Evolutionary conservation across 768 basidiomycete species (phyloP).

Genomic region (Termitomyces sp.): DNA sequence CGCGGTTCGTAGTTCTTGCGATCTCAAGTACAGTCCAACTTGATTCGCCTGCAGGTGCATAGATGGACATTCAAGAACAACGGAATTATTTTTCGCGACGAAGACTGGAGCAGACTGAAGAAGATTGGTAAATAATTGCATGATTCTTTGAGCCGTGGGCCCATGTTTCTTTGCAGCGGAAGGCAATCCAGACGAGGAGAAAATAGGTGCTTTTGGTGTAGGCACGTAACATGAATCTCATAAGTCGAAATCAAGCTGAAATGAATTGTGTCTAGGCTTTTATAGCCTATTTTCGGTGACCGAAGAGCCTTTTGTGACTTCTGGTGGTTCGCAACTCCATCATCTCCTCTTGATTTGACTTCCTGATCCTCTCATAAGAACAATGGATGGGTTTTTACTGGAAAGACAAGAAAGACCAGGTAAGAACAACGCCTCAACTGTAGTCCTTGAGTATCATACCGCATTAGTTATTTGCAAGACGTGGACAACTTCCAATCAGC

Average conservation of each 20-base stretch:
- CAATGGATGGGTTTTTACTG: slow-evolving; percentile 97
- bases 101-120: slow-evolving; percentile 88
- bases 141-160: neutral
- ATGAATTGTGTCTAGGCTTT: slow-evolving; percentile 42
- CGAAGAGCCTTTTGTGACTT: slow-evolving; percentile 79
- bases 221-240: slow-evolving; percentile 34
- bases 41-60: slow-evolving; percentile 45
- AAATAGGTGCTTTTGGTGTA: slow-evolving; percentile 95
- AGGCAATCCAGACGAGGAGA: slow-evolving; percentile 92
- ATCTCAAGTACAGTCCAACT: neutral
- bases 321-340: slow-evolving; percentile 50
- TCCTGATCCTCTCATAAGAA: slow-evolving; percentile 37
- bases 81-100: slow-evolving; percentile 74
- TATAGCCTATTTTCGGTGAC: slow-evolving; percentile 83
- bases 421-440: slow-evolving; percentile 19
- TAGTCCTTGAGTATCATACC: slow-evolving; percentile 5
- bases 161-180: slow-evolving; percentile 49
- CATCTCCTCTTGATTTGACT: slow-evolving; percentile 17
- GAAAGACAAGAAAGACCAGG: slow-evolving; percentile 91
- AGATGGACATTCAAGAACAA: slow-evolving; percentile 90
- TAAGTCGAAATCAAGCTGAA: neutral
- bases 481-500: slow-evolving; percentile 56
- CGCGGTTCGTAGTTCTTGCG: slow-evolving; percentile 34
- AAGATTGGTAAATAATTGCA: slow-evolving; percentile 64
- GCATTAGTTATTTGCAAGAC: slow-evolving; percentile 72